Evolutionary conservation across 2,329 filamentous ascomycete genomes (phyloP).

Genomic region (Elsinoe batatas): DNA sequence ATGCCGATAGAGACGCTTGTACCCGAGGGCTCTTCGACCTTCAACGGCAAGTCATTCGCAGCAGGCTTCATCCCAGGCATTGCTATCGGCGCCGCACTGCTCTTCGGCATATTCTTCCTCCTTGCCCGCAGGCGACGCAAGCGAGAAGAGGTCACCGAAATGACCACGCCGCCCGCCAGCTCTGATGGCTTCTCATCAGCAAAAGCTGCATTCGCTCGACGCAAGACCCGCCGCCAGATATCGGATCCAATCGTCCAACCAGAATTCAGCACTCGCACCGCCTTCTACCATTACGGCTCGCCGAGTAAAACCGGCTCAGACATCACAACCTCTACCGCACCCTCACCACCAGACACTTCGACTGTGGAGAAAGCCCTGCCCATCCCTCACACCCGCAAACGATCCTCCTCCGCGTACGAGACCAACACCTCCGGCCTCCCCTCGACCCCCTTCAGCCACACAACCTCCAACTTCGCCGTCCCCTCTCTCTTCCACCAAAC

Average conservation of each 20-base stretch:
- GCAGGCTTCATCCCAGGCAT: slow-evolving; percentile 29
- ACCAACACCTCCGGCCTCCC: slow-evolving; percentile 17
- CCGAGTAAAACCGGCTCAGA: background rate
- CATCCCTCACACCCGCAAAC: background rate
- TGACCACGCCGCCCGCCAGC: background rate
- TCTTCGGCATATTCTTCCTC: slow-evolving; percentile 22
- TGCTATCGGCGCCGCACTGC: slow-evolving; percentile 21
- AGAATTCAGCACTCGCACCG: slow-evolving; percentile 23
- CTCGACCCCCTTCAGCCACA: slow-evolving; percentile 18
- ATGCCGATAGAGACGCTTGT: background rate
- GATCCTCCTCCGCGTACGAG: slow-evolving; percentile 2
- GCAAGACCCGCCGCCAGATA: slow-evolving; percentile 25
- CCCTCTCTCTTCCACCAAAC: slow-evolving; percentile 21
- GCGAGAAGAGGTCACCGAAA: slow-evolving; percentile 1
- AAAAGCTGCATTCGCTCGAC: slow-evolving; percentile 11
- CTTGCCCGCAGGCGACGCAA: slow-evolving; percentile 11
- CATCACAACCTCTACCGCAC: background rate
- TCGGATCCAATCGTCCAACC: slow-evolving; percentile 24
- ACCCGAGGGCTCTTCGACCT: slow-evolving; percentile 13
- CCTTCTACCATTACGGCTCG: slow-evolving; percentile 22
- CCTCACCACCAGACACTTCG: background rate
- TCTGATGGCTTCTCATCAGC: slow-evolving; percentile 1
- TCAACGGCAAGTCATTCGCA: slow-evolving; percentile 26
- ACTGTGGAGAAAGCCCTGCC: background rate
- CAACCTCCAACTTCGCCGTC: background rate